Evolutionary conservation across 2,329 filamentous ascomycete species (phyloP).

Genomic region (Karstenula rhodostoma): DNA sequence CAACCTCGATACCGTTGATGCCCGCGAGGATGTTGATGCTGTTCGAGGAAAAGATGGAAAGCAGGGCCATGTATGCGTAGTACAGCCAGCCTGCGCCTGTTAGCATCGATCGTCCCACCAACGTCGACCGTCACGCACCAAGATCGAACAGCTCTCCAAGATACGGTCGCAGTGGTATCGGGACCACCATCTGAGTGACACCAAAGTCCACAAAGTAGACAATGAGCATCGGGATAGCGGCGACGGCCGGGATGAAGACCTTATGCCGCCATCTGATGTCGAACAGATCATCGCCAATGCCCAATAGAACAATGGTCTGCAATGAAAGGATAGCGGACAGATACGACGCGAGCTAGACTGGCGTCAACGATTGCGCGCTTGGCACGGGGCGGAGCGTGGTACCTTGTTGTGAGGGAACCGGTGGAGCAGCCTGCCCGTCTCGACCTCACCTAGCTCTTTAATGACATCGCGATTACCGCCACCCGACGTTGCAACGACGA

Average conservation of each 20-base stretch:
- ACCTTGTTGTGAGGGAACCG: conserved; percentile 95
- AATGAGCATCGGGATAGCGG: conserved; percentile 89
- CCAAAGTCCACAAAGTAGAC: conserved; percentile 99
- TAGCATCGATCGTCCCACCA: conserved; percentile 22
- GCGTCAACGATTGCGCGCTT: conserved; percentile 14
- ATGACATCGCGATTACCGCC: conserved; percentile 91
- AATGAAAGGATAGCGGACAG: conserved; percentile 93
- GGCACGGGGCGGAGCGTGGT: conserved; percentile 19
- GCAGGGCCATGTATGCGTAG: conserved; percentile 95
- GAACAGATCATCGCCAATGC: conserved; percentile 94
- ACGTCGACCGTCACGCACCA: conserved; percentile 45
- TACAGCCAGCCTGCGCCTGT: conserved; percentile 64
- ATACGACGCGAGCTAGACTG: conserved; percentile 82
- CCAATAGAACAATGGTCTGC: conserved; percentile 88
- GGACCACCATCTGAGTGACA: conserved; percentile 93
- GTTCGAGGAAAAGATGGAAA: conserved; percentile 98
- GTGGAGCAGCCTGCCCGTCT: conserved; percentile 86
- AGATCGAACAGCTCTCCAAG: conserved; percentile 87
- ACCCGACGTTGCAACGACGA: conserved; percentile 92
- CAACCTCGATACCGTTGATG: conserved; percentile 98
- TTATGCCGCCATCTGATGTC: conserved; percentile 99
- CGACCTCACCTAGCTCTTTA: conserved; percentile 73
- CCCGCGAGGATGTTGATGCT: conserved; percentile 99
- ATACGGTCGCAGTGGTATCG: conserved; percentile 82
- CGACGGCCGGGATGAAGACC: conserved; percentile 95